phyloP scores from a whole-genome alignment of 371 early-diverging fungal species.

The Actinomortierella ambigua region DNA sequence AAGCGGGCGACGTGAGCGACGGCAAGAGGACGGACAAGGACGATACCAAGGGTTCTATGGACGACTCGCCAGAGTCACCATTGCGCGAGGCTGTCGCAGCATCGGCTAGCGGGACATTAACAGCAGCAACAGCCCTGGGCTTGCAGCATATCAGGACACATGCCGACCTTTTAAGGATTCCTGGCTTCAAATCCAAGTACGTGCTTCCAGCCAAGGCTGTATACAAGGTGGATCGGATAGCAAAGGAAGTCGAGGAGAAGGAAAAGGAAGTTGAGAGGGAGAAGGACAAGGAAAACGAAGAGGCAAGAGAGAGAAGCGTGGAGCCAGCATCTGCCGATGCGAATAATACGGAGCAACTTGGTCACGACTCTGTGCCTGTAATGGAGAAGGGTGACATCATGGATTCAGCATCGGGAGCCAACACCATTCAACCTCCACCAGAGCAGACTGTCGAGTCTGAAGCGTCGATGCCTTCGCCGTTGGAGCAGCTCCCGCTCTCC shows the following conservation, averaged over 20 bases:
- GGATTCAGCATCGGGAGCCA: neutral
- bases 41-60: no score
- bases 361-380: constrained; percentile 20
- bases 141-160: constrained; percentile 23
- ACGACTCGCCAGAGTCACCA: no score
- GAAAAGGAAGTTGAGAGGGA: constrained; percentile 11
- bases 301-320: neutral
- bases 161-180: constrained; percentile 27
- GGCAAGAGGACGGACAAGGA: no score
- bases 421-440: constrained; percentile 6
- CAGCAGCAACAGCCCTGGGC: neutral
- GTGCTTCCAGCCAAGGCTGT: constrained; percentile 36
- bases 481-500: constrained; percentile 32
- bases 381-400: constrained; percentile 5
- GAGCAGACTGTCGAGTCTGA: constrained; percentile 32
- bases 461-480: constrained; percentile 29
- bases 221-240: constrained; percentile 37
- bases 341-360: constrained; percentile 5
- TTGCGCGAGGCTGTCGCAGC: no score
- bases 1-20: no score
- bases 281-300: neutral
- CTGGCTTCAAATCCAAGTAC: constrained; percentile 29
- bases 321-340: neutral
- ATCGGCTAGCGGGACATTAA: no score
- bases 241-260: constrained; percentile 31